Percentiles rank a stretch among this genome's conserved stretches.
Evolutionary conservation across 2,329 filamentous ascomycete species (phyloP).

Genomic region (Colletotrichum graminicola): DNA sequence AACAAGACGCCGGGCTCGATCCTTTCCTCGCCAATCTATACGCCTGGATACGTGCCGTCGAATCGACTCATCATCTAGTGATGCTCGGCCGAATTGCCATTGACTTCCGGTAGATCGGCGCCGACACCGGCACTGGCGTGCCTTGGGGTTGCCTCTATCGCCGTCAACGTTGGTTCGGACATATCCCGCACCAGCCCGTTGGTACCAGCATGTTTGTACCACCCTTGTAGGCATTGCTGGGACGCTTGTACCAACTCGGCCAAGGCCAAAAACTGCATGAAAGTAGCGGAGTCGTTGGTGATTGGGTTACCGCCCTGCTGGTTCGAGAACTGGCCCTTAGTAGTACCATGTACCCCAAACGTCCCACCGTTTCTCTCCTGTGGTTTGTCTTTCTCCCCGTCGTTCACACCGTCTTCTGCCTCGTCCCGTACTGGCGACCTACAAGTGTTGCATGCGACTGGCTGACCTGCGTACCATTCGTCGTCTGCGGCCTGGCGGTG

Average conservation of each 20-base stretch:
- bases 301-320: conserved; percentile 28
- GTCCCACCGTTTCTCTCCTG: not conserved
- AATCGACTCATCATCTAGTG: conserved; percentile 5
- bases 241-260: conserved; percentile 6
- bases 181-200: conserved; percentile 24
- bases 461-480: not conserved
- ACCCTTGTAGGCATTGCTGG: conserved; percentile 6
- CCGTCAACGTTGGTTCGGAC: conserved; percentile 15
- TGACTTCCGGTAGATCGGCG: not conserved
- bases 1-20: not conserved
- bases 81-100: not conserved
- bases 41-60: not conserved
- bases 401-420: not conserved
- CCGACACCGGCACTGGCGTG: conserved; percentile 14
- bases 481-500: not conserved
- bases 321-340: conserved; percentile 19
- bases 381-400: not conserved
- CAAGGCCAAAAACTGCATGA: conserved; percentile 14
- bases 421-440: not conserved
- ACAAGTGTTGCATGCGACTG: not conserved
- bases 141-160: conserved; percentile 14
- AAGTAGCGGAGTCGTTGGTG: conserved; percentile 4
- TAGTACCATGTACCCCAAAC: conserved; percentile 14
- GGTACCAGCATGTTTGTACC: conserved; percentile 23
- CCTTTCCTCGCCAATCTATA: not conserved